phyloP scores from a whole-genome alignment of 2,329 filamentous ascomycete genomes.

The Fusarium devonianum region DNA sequence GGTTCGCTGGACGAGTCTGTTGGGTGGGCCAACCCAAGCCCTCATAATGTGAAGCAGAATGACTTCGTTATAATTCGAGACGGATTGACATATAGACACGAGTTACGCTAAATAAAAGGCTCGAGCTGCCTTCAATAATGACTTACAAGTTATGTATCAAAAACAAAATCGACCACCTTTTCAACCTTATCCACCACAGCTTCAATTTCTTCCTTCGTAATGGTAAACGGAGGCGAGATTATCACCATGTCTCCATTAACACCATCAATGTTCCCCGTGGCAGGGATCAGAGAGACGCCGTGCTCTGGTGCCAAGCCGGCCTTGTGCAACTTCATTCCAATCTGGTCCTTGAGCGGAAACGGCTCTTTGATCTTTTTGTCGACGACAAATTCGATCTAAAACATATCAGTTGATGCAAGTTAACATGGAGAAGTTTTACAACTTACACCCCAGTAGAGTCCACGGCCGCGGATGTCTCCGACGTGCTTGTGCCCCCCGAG shows the following conservation, averaged over 20 bases:
- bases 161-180: conserved; percentile 6
- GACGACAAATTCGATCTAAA: conserved; percentile 26
- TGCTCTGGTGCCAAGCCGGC: not conserved
- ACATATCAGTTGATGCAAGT: too few species aligned
- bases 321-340: conserved; percentile 23
- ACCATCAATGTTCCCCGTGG: conserved; percentile 14
- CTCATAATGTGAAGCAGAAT: conserved; percentile 36
- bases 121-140: too few species aligned
- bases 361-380: conserved; percentile 15
- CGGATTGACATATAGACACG: too few species aligned
- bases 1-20: conserved; percentile 32
- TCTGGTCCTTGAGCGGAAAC: conserved; percentile 1
- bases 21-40: conserved; percentile 34
- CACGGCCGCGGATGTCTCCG: conserved; percentile 32
- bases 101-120: too few species aligned
- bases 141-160: conserved; percentile 2
- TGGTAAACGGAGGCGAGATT: conserved; percentile 21
- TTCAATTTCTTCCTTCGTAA: conserved; percentile 14
- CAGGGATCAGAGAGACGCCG: conserved; percentile 17
- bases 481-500: conserved; percentile 20
- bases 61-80: too few species aligned
- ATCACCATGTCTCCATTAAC: conserved; percentile 25
- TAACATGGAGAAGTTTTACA: fast-evolving
- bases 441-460: conserved; percentile 35
- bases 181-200: conserved; percentile 12